Base-by-base conservation (phyloP, 2,329 filamentous ascomycete species). In the Calycina herbarum region DNA sequence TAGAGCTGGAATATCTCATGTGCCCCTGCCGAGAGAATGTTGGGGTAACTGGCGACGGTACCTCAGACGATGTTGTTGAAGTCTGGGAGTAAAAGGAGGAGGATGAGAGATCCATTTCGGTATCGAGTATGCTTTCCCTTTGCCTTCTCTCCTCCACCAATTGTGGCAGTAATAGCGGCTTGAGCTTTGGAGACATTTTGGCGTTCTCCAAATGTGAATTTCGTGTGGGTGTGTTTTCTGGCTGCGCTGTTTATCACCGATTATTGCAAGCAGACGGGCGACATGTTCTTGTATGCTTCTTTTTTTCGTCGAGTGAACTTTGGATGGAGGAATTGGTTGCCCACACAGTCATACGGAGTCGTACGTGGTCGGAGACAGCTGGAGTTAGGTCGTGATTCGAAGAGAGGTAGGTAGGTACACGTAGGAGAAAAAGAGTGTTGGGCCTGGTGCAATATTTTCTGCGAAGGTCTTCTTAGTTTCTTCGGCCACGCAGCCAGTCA, bases 1-100 rank as follows among this genome's bases (percentile, higher is more conserved):
- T 84, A 0, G 93, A 95, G 79, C 92, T 94, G 29, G 88, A 85
- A 72, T 86, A 86, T 71, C 88, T 85, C 59, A 85, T 79, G 76
- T 90, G 88, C 40, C 86, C 85, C 66, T 85, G 85, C 59, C 75
- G 72, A 59, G 88, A 77, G 74, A 90, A 91, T 20, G 88, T 91
- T 27, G 90, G 89, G 54, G 89, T 92, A 45, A 89, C 80, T 61
- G 90, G 90, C 24, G 90, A 89, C 13, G 87, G 85, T 70, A 88
- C 81, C 71, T 91, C 90, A 24, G 90, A 92, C n/a, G 48, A 54
- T 11, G 82, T 82, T 20, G 84, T 87, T 4, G 84, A 86, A 61
- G 73, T 74, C 51, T 73, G 72, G 15, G 75, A 75, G 61, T 71
- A 68, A 58, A 61, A 69, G 29, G 69, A 73, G 29, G 71, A 70